phyloP scores from a whole-genome alignment of 306 rosid species.

The Dryas octopetala region DNA sequence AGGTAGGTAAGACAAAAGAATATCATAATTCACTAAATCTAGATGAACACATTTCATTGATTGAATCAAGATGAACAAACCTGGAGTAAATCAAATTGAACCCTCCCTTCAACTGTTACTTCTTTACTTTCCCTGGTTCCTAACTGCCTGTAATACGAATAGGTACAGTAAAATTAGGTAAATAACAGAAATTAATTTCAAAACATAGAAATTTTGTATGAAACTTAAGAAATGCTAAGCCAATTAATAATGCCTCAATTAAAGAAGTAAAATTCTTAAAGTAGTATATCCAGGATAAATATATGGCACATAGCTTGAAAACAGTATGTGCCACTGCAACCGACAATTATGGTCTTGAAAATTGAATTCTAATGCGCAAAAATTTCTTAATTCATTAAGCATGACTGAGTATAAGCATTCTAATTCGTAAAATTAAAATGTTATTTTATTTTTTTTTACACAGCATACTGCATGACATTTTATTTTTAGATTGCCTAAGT shows the following conservation, averaged over 20 bases:
- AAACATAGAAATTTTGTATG: conserved; percentile 6
- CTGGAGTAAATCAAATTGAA: conserved; percentile 98
- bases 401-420: background rate
- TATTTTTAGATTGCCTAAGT: background rate
- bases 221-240: conserved; percentile 13
- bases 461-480: background rate
- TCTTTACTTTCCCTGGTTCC: conserved; percentile 99
- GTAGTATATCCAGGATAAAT: conserved; percentile 1
- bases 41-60: background rate
- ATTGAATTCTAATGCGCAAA: background rate
- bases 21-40: conserved; percentile 23
- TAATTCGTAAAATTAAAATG: background rate
- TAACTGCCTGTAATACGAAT: conserved; percentile 62
- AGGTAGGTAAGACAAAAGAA: conserved; percentile 22
- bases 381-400: background rate
- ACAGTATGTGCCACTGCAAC: background rate
- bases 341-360: background rate
- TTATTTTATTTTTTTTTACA: background rate
- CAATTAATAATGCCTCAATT: background rate
- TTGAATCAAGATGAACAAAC: conserved; percentile 31
- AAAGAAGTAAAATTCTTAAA: background rate
- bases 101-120: conserved; percentile 91
- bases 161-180: background rate
- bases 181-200: background rate
- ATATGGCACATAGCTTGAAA: background rate